phyloP scores from a whole-genome alignment of 2,329 filamentous ascomycete genomes.

The Claviceps lovelessii region DNA sequence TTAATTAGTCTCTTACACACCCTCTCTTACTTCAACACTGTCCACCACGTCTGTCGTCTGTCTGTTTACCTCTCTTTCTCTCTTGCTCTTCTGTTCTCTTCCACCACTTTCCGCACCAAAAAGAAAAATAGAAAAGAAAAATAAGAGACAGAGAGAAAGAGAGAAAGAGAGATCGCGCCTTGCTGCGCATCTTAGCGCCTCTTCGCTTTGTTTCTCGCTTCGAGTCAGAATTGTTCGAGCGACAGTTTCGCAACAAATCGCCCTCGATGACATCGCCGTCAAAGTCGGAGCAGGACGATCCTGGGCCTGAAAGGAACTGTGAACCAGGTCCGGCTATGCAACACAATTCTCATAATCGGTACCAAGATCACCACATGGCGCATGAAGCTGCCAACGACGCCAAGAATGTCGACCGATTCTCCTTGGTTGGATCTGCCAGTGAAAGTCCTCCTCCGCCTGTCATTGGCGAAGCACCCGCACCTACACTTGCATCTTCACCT shows the following conservation, averaged over 20 bases:
- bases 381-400: not conserved
- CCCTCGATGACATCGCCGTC: conserved; percentile 4
- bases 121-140: no score
- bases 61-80: not conserved
- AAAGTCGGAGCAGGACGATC: conserved; percentile 1
- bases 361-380: not conserved
- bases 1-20: not conserved
- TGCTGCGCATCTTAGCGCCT: not conserved
- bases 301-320: not conserved
- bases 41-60: not conserved
- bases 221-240: not conserved
- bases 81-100: not conserved
- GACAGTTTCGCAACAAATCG: not conserved
- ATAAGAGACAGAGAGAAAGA: no score
- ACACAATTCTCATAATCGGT: not conserved
- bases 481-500: not conserved
- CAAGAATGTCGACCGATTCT: not conserved
- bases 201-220: not conserved
- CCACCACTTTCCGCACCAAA: not conserved
- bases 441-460: not conserved
- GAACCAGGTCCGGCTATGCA: not conserved
- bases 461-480: not conserved
- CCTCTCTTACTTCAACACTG: not conserved
- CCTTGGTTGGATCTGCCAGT: not conserved
- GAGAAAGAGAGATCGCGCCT: not conserved